phyloP scores from a whole-genome alignment of 116 monocot genomes.

The Dioscorea cayenensis region DNA sequence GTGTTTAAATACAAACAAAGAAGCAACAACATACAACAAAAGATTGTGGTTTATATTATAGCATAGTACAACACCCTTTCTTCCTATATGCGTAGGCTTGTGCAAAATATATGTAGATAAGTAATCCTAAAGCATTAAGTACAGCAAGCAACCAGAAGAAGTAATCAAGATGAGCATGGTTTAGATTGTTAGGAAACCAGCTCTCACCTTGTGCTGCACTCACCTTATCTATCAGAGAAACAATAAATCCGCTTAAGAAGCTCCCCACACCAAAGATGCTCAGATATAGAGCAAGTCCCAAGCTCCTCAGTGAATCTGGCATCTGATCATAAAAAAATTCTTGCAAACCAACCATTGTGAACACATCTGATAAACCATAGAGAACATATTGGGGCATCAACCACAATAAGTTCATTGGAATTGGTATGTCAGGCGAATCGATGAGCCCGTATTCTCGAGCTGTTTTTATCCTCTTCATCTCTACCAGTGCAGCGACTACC shows the following conservation, averaged over 20 bases:
- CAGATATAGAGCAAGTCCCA: constrained; percentile 44
- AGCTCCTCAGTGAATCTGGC: constrained; percentile 42
- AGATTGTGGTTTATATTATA: too few relatives aligned
- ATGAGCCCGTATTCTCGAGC: constrained; percentile 24
- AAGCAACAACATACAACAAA: too few relatives aligned
- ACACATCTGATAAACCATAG: constrained; percentile 29
- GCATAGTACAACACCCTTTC: neutral
- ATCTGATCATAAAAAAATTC: constrained; percentile 67
- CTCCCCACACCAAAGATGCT: constrained; percentile 47
- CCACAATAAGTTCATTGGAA: constrained; percentile 70
- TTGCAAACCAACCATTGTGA: constrained; percentile 44
- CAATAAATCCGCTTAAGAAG: constrained; percentile 46
- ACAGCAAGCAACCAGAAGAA: constrained; percentile 46
- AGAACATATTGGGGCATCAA: constrained; percentile 41
- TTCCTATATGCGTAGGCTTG: constrained; percentile 23
- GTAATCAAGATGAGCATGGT: constrained; percentile 46
- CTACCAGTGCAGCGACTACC: constrained; percentile 42
- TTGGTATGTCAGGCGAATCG: constrained; percentile 8
- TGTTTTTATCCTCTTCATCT: constrained; percentile 38
- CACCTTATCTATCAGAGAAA: constrained; percentile 18
- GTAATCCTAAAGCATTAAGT: constrained; percentile 13
- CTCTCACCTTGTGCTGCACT: constrained; percentile 9
- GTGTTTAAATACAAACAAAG: too few relatives aligned
- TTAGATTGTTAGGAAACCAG: constrained; percentile 35
- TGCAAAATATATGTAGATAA: constrained; percentile 18